Evolutionary conservation across 2,329 filamentous ascomycete genomes (phyloP).

Genomic region (Phyllosticta capitalensis): DNA sequence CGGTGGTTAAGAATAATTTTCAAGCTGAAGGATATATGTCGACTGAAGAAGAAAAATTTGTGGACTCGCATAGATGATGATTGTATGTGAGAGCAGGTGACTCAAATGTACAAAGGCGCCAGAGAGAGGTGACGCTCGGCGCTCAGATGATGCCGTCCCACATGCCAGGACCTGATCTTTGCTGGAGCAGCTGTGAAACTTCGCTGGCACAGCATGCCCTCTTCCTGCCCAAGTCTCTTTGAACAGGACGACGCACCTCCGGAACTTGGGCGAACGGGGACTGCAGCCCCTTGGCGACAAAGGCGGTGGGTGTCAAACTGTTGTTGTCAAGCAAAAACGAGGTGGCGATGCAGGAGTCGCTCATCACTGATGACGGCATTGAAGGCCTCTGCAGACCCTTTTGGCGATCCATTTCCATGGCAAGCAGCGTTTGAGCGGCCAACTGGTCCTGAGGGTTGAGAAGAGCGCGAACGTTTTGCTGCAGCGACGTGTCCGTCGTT

Average conservation of each 20-base stretch:
- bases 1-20: too few relatives aligned
- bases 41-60: too few relatives aligned
- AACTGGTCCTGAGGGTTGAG: constrained; percentile 28
- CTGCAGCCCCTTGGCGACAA: constrained; percentile 29
- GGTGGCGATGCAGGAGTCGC: constrained; percentile 27
- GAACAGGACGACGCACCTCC: constrained; percentile 35
- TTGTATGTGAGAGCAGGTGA: not conserved
- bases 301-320: constrained; percentile 8
- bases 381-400: constrained; percentile 16
- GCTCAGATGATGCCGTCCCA: constrained; percentile 52
- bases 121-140: not conserved
- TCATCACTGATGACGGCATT: constrained; percentile 21
- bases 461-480: constrained; percentile 59
- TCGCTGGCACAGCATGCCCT: constrained; percentile 58
- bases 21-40: too few relatives aligned
- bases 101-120: not conserved
- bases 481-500: constrained; percentile 43
- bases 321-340: constrained; percentile 20
- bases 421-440: constrained; percentile 7
- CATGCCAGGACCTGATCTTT: constrained; percentile 52
- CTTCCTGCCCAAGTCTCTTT: constrained; percentile 47
- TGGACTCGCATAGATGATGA: not conserved
- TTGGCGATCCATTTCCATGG: not conserved
- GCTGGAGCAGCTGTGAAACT: constrained; percentile 41
- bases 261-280: constrained; percentile 29